phyloP scores from a whole-genome alignment of 2,329 filamentous ascomycete genomes.

The Stachybotrys echinatus region DNA sequence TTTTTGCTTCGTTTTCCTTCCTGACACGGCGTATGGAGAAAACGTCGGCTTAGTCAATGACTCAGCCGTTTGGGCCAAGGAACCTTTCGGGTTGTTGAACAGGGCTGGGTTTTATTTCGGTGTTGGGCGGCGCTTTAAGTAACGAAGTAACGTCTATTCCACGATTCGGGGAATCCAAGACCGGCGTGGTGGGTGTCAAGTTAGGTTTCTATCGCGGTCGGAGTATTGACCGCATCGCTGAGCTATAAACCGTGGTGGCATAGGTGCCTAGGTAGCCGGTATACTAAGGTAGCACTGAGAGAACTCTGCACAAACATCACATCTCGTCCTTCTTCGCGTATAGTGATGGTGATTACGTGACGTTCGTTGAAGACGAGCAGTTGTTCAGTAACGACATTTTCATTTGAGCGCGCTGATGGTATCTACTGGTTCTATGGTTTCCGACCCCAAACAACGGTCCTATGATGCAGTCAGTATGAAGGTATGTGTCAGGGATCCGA shows the following conservation, averaged over 20 bases:
- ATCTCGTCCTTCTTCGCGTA: background rate
- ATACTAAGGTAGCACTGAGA: background rate
- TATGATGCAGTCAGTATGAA: slow-evolving; percentile 1
- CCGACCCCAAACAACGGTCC: slow-evolving; percentile 13
- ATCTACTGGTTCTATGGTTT: slow-evolving; percentile 5
- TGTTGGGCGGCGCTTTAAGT: no score
- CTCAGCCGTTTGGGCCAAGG: no score
- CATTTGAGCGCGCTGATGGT: background rate
- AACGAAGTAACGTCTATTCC: background rate
- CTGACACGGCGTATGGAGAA: no score
- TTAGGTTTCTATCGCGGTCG: background rate
- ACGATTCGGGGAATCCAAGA: background rate
- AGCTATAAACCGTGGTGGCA: background rate
- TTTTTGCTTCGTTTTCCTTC: no score
- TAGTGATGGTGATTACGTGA: background rate
- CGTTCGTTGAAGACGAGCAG: background rate
- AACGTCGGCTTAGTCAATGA: no score
- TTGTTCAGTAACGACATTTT: background rate
- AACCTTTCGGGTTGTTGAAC: background rate
- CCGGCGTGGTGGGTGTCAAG: background rate
- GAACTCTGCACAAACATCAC: background rate
- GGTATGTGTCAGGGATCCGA: background rate
- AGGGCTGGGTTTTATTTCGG: background rate
- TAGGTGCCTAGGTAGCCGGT: background rate
- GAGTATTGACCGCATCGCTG: background rate